Conservation (phyloP, 1,139 yeast species). For the Blastobotrys elegans region DNA sequence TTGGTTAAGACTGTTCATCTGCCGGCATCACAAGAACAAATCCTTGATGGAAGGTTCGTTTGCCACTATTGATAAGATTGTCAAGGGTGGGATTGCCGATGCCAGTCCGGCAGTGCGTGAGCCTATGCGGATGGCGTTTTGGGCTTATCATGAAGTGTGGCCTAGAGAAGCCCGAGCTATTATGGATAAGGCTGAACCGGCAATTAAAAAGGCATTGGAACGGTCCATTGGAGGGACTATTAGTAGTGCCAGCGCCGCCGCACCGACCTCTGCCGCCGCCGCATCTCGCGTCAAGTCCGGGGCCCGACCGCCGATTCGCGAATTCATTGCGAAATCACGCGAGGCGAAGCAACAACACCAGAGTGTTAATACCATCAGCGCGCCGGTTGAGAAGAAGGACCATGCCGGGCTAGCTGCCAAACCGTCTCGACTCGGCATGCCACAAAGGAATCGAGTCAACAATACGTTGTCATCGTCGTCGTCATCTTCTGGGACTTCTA, state of each 20-base stretch:
- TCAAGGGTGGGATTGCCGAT: constrained; percentile 64
- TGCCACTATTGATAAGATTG: constrained; percentile 48
- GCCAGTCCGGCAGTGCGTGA: constrained; percentile 80
- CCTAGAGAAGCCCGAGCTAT: constrained; percentile 40
- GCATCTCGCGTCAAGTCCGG: constrained; percentile 2
- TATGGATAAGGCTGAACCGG: constrained; percentile 40
- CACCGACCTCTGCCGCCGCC: constrained; percentile 4
- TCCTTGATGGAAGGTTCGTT: constrained; percentile 36
- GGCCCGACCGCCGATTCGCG: constrained; percentile 20
- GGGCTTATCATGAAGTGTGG: constrained; percentile 56
- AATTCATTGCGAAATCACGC: constrained; percentile 20
- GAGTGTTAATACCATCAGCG: background rate
- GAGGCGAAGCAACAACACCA: constrained; percentile 7
- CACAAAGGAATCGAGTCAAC: constrained; percentile 11
- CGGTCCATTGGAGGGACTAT: constrained; percentile 37
- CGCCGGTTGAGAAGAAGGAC: constrained; percentile 5
- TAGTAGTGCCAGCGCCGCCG: background rate
- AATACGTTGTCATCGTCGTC: background rate
- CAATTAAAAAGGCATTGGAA: constrained; percentile 51
- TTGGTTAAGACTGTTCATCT: constrained; percentile 62
- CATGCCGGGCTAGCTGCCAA: constrained; percentile 6
- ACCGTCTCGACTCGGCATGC: constrained; percentile 15
- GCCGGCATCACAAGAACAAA: constrained; percentile 41
- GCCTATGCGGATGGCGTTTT: constrained; percentile 65
- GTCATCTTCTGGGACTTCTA: background rate